phyloP scores from a whole-genome alignment of 306 rosid genomes.

The Vigna angularis region DNA sequence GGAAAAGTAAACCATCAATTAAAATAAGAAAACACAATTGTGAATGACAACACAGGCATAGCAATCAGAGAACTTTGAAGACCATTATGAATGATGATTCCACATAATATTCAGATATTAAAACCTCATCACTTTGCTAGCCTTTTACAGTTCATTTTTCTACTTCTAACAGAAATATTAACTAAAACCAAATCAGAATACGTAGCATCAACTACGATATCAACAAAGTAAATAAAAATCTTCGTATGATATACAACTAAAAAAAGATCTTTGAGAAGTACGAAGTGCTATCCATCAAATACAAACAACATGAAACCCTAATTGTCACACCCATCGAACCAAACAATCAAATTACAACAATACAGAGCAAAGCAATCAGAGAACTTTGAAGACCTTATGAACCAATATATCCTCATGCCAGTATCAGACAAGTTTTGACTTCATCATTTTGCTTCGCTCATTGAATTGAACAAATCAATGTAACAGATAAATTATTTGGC shows the following conservation, averaged over 20 bases:
- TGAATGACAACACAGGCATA: slow-evolving; percentile 15
- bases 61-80: slow-evolving; percentile 65
- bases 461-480: neutral
- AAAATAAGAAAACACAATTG: neutral
- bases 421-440: slow-evolving; percentile 42
- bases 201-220: neutral
- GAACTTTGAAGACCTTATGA: slow-evolving; percentile 58
- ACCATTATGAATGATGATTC: slow-evolving; percentile 34
- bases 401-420: slow-evolving; percentile 38
- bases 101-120: slow-evolving; percentile 43
- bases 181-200: slow-evolving; percentile 2
- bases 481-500: slow-evolving; percentile 27
- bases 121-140: slow-evolving; percentile 53
- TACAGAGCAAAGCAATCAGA: slow-evolving; percentile 53
- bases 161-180: neutral
- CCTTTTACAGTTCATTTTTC: slow-evolving; percentile 3
- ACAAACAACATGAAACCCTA: neutral
- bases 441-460: slow-evolving; percentile 57
- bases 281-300: neutral
- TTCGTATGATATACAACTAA: neutral
- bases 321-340: neutral
- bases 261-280: no score
- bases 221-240: no score
- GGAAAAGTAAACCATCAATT: neutral
- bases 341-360: neutral